Evolutionary conservation across 2,329 filamentous ascomycete genomes (phyloP).

Genomic region (Nothomitra cinnamomea): DNA sequence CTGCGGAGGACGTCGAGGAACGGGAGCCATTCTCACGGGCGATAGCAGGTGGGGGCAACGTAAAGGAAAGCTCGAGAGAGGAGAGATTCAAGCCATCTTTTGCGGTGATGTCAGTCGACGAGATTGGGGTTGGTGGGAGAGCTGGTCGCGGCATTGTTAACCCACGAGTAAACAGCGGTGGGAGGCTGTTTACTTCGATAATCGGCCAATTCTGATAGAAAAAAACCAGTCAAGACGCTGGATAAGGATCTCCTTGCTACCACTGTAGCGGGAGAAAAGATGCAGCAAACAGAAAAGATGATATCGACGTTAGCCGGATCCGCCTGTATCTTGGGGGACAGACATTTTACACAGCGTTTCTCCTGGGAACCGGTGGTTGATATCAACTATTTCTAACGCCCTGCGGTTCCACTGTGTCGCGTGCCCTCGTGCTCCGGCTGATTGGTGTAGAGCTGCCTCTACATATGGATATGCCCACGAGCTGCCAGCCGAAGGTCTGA

Average conservation of each 20-base stretch:
- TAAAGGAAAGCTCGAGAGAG: slow-evolving; percentile 50
- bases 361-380: not conserved
- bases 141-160: slow-evolving; percentile 45
- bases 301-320: too few species aligned
- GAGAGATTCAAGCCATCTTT: slow-evolving; percentile 43
- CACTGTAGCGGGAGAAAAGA: not conserved
- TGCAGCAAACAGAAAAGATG: not conserved
- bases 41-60: slow-evolving; percentile 62
- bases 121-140: slow-evolving; percentile 59
- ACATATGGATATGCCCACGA: not conserved
- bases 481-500: not conserved
- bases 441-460: not conserved
- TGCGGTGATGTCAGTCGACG: slow-evolving; percentile 62
- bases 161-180: not conserved
- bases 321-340: too few species aligned
- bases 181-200: not conserved
- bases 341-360: not conserved
- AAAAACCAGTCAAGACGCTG: not conserved
- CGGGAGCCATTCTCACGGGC: slow-evolving; percentile 28
- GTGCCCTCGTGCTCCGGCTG: slow-evolving; percentile 4
- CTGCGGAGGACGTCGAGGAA: slow-evolving; percentile 28
- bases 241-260: too few species aligned
- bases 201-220: not conserved
- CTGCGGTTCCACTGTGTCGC: not conserved
- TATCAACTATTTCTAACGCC: not conserved